Percentiles rank a stretch among this genome's conserved stretches.
phyloP scores from a whole-genome alignment of 176 grass and related monocot genomes.

The Elaeis guineensis region DNA sequence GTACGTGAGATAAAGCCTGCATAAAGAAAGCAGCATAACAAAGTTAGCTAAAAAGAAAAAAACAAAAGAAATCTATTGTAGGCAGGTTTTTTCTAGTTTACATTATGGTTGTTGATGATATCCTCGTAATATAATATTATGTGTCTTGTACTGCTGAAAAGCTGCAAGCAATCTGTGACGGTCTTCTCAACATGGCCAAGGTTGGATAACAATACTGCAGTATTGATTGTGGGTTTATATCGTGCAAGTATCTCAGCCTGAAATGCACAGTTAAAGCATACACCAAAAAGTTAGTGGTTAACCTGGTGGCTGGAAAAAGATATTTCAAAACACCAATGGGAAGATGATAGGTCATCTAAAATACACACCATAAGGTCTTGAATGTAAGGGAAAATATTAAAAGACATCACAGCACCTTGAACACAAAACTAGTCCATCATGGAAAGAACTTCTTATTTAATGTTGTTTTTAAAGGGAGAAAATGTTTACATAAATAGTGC shows the following conservation, averaged over 20 bases:
- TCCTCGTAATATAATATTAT: constrained; percentile 86
- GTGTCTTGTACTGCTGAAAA: constrained; percentile 47
- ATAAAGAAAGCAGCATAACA: neutral
- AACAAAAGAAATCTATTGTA: neutral
- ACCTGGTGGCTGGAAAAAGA: too few relatives aligned
- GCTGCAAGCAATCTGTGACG: constrained; percentile 53
- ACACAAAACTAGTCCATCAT: too few relatives aligned
- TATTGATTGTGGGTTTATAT: constrained; percentile 72
- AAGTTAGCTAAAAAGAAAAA: constrained; percentile 1
- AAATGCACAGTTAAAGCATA: constrained; percentile 9
- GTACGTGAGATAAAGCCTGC: constrained; percentile 57
- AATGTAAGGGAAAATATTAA: too few relatives aligned
- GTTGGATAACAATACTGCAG: constrained; percentile 41
- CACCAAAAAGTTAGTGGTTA: neutral
- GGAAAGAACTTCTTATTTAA: too few relatives aligned
- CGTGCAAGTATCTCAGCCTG: constrained; percentile 83
- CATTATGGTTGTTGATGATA: constrained; percentile 51
- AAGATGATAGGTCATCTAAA: too few relatives aligned
- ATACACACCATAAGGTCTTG: too few relatives aligned
- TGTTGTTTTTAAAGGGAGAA: too few relatives aligned
- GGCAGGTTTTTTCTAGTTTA: constrained; percentile 12
- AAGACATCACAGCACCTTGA: too few relatives aligned
- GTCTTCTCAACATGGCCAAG: constrained; percentile 47
- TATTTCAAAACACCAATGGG: too few relatives aligned
- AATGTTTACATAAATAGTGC: too few relatives aligned